Evolutionary conservation across 345 rosid genomes (phyloP), one percentile per base, ranked within the genome.

Genomic region (Sonneratia caseolaris): DNA sequence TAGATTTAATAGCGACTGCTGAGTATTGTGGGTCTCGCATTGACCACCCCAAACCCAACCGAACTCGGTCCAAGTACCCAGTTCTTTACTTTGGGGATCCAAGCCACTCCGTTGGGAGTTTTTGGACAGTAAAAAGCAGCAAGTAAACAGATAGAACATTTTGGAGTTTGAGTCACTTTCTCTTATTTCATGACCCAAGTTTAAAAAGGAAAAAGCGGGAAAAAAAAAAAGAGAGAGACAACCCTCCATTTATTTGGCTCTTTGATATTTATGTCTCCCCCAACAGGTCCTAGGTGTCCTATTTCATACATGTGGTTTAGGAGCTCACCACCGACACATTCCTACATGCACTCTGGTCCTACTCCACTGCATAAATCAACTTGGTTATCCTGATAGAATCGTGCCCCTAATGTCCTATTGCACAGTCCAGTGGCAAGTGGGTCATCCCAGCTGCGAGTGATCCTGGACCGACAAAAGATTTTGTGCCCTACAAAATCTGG

Each of bases 291-390:
- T 59, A 27, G 15, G 14, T 2, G 65, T 61, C 36, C 37, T 42
- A 5, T 42, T 42, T 42, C 45, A 42, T 32, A 5, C 45, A 42
- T 42, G 22, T 12, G 0, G 16, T 27, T 61, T 27, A 61, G 37
- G 59, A 56, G 62, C n/a, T 56, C 62, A 11, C 62, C 62, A 56
- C 62, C 62, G 62, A 56, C 66, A 62, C 38, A 62, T 27, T 27
- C 6, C 66, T 27, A 27, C 5, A 35, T 11, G 66, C 66, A n/a
- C 38, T 0, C 38, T 3, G 32, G 66, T 62, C 66, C 66, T 27
- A 62, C 66, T 35, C 18, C 24, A 12, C 6, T 24, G 18, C 4
- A 62, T 32, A 42, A 42, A 4, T 4, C 10, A 42, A 42, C 45
- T 42, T 42, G 45, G 45, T 42, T 42, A 42, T 42, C 45, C 10